phyloP scores from a whole-genome alignment of 179 eudicot genomes.

The Vitellaria paradoxa region DNA sequence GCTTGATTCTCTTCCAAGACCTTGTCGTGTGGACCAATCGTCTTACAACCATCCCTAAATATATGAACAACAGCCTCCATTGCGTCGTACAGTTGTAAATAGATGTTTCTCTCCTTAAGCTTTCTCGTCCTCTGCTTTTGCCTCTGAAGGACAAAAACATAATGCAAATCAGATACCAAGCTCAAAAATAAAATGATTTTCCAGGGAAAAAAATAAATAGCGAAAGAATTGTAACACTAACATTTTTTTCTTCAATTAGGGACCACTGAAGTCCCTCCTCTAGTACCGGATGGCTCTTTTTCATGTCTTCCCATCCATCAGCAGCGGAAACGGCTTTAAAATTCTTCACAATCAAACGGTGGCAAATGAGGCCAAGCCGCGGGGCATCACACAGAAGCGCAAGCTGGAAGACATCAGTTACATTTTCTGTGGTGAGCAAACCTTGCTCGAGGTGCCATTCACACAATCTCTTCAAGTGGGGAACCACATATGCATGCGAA shows the following conservation, averaged over 20 bases:
- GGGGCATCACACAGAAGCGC: constrained; percentile 91
- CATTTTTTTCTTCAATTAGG: constrained; percentile 41
- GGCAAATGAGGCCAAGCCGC: constrained; percentile 74
- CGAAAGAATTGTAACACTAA: constrained; percentile 27
- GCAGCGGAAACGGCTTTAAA: constrained; percentile 54
- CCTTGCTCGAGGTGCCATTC: constrained; percentile 53
- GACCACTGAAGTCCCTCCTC: constrained; percentile 52
- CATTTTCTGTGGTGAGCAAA: constrained; percentile 56
- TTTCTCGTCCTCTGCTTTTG: constrained; percentile 44
- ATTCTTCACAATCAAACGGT: constrained; percentile 57
- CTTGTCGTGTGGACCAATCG: constrained; percentile 80
- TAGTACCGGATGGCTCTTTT: constrained; percentile 64
- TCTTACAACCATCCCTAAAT: constrained; percentile 82
- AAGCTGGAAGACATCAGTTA: constrained; percentile 71
- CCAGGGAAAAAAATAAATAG: too few species aligned
- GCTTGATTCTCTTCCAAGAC: constrained; percentile 42
- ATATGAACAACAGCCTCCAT: constrained; percentile 99
- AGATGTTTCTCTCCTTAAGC: constrained; percentile 57
- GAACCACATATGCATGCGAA: constrained; percentile 72
- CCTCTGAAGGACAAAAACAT: constrained; percentile 28
- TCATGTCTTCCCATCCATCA: constrained; percentile 82
- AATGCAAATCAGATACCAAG: neutral
- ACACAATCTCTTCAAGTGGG: constrained; percentile 68
- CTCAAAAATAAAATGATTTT: neutral
- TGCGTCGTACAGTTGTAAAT: constrained; percentile 71